Conservation (phyloP, 202 grass and related monocot species). For the Zoysia matrella region DNA sequence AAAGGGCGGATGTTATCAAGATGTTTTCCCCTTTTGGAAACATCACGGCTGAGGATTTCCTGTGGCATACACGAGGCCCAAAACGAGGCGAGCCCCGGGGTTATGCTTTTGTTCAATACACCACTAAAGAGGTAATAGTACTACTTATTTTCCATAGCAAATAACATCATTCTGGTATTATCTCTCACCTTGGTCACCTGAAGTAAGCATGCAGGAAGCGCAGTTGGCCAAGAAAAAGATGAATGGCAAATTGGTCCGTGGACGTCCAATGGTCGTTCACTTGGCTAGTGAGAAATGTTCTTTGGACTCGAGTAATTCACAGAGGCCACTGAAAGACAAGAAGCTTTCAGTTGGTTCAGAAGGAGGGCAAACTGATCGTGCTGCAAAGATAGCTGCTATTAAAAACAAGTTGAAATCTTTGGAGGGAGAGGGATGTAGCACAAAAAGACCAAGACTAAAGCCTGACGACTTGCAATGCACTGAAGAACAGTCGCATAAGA, state of each 20-base stretch:
- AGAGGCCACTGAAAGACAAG: slow-evolving; percentile 36
- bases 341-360: slow-evolving; percentile 49
- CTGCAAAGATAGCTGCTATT: slow-evolving; percentile 85
- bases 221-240: slow-evolving; percentile 87
- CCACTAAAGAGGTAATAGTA: slow-evolving; percentile 78
- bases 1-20: slow-evolving; percentile 81
- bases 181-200: slow-evolving; percentile 74
- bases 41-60: slow-evolving; percentile 78
- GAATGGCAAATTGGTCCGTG: slow-evolving; percentile 74
- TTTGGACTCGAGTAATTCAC: slow-evolving; percentile 32
- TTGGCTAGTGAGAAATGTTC: slow-evolving; percentile 79
- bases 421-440: slow-evolving; percentile 61
- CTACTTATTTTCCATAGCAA: slow-evolving; percentile 41
- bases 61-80: slow-evolving; percentile 80
- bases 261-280: slow-evolving; percentile 78
- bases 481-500: slow-evolving; percentile 29
- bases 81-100: slow-evolving; percentile 87
- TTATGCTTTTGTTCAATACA: slow-evolving; percentile 95
- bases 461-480: slow-evolving; percentile 30
- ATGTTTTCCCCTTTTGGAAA: slow-evolving; percentile 88
- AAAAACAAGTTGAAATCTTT: slow-evolving; percentile 79
- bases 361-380: slow-evolving; percentile 47
- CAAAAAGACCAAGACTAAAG: slow-evolving; percentile 69
- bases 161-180: slow-evolving; percentile 26
- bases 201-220: slow-evolving; percentile 98